Evolutionary conservation across 2,329 filamentous ascomycete genomes (phyloP), one percentile per base, ranked within the genome.

Genomic region (Curvularia lunata): DNA sequence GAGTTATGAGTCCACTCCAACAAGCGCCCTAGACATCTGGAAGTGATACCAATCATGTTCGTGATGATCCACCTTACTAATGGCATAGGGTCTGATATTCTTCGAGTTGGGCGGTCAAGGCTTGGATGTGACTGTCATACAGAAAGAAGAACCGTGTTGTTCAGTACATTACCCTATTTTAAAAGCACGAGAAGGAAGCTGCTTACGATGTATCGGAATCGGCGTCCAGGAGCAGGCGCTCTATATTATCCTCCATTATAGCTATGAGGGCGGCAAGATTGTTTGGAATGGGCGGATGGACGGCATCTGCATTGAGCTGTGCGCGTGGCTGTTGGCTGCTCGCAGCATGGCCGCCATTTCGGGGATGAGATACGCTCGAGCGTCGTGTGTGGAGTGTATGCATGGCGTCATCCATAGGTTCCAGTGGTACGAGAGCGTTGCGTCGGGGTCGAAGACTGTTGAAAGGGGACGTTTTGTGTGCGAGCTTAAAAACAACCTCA

Each of bases 401-500:
- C 8, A 30, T 12, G 10, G 10, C 10, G 4, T 3, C 28, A 30
- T 30, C 28, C 28, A 10, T 12, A 9, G 10, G 10, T 12, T 30
- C 6, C 10, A 12, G 9, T 30, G 19, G 30, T 19, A 34, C 21
- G 21, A 51, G 10, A 38, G 47, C 56, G 52, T 55, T 49, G 46
- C 47, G 38, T 21, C 52, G 43, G 13, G 7, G 34, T 42, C 10
- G 9, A 34, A 12, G 12, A 19, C 37, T 7, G n/a, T 12, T 18
- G 16, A 12, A 19, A 37, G 16, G 16, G 10, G 18, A 27, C 19
- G 16, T 18, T 28, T 23, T 4, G 9, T 21, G 9, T 25, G 40
- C n/a, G 3, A 25, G 40, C 9, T 4, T n/a, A 25, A 32, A 46
- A 9, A 25, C 13, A 2, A 62, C 32, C 1, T 37, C 18, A 34